A percentile compares a stretch with the other conserved stretches of the same genome.
Conservation (phyloP, 2,329 filamentous ascomycete genomes). For the Aspergillus proliferans region DNA sequence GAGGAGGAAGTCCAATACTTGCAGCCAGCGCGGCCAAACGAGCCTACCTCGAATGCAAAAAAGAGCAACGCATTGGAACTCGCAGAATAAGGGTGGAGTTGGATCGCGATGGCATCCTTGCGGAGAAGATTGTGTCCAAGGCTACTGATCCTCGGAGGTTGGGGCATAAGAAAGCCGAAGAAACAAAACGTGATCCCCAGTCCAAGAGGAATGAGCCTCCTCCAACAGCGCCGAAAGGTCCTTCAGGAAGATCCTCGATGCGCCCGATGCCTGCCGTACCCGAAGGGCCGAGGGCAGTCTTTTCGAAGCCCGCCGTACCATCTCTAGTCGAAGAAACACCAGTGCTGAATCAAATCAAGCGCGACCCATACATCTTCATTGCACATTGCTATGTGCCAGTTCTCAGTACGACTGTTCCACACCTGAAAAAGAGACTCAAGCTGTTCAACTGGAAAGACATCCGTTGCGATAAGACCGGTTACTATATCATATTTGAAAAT, state of each 20-base stretch:
- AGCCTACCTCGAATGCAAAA: slow-evolving; percentile 66
- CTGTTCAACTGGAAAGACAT: slow-evolving; percentile 76
- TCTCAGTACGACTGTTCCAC: slow-evolving; percentile 74
- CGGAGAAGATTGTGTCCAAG: slow-evolving; percentile 68
- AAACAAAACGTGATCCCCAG: slow-evolving; percentile 29
- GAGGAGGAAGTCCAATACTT: slow-evolving; percentile 50
- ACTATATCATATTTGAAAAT: slow-evolving; percentile 86
- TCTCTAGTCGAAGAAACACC: slow-evolving; percentile 59
- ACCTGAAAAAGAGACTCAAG: slow-evolving; percentile 85
- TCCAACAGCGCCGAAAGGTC: slow-evolving; percentile 80
- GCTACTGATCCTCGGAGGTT: slow-evolving; percentile 63
- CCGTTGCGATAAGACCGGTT: slow-evolving; percentile 75
- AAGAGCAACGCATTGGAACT: slow-evolving; percentile 72
- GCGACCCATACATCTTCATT: slow-evolving; percentile 85
- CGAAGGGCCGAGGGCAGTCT: slow-evolving; percentile 34
- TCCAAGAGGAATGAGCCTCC: slow-evolving; percentile 58
- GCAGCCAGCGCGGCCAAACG: slow-evolving; percentile 75
- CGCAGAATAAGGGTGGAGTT: slow-evolving; percentile 74
- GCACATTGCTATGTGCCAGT: slow-evolving; percentile 82
- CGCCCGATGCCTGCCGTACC: slow-evolving; percentile 28
- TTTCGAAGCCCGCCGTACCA: slow-evolving; percentile 31
- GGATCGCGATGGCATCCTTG: slow-evolving; percentile 81
- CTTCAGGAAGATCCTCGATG: slow-evolving; percentile 52
- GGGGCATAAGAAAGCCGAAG: slow-evolving; percentile 35
- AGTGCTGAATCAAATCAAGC: slow-evolving; percentile 63